Base-by-base conservation (phyloP, 2,329 filamentous ascomycete species). In the Pezicula radicicola region DNA sequence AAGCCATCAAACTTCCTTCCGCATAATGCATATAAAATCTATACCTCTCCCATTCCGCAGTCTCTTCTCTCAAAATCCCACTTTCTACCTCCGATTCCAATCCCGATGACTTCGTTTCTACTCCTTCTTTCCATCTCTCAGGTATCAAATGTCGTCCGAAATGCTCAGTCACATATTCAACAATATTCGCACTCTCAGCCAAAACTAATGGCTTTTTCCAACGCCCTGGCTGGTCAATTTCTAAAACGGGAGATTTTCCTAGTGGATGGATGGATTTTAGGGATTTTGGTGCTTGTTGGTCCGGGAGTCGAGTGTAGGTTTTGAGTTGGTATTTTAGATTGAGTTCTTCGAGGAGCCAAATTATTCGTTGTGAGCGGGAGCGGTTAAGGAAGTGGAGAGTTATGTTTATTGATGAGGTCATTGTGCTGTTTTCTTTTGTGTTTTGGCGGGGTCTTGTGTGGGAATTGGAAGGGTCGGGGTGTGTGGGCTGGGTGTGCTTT, bases 231-330 rank as follows among this genome's bases (percentile, higher is more conserved):
- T 76, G 72, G 25, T 69, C 71, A 60, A 96, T 74, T 6, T 79
- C 80, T 57, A 96, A 72, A 40, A 91, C 72, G 1, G 91, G 91
- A 1, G 89, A 90, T 67, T 95, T 96, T 57, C 91, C 91, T 3
- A 96, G 77, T 0, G 89, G 88, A 63, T 95, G 89, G 27, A 94
- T 72, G 55, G 88, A 77, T 63, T 86, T 84, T 42, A 96, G 78
- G 63, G 88, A 85, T 0, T 81, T 73, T 3, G 89, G 89, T 1
- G 91, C 91, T 63, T 74, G 79, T 53, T 85, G 78, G 52, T 73
- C 63, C 54, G 70, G 72, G 56, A 73, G 66, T 48, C 91, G 85
- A 68, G 88, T 88, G 76, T 87, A 93, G 48, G 86, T 76, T 63
- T 91, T 83, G 53, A 96, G 72, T 54, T 91, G 81, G 70, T 93